Evolutionary conservation across 352 stramenopile species (phyloP), one percentile per base, ranked within the genome.

Genomic region (Pythium aphanidermatum): DNA sequence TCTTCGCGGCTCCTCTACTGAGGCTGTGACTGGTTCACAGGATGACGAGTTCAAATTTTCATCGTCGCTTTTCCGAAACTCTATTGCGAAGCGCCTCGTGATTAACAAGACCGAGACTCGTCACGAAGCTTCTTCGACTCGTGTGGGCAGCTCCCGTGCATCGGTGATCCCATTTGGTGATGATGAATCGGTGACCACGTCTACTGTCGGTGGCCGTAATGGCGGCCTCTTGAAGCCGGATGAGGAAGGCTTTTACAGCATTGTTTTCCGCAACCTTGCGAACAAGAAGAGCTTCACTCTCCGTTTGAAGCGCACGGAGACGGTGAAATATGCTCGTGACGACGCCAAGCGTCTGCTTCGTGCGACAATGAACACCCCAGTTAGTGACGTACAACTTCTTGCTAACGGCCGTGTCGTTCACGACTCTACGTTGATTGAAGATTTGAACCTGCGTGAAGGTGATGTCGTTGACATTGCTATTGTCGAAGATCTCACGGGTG

Each of bases 221-320:
- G 63, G 39, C 21, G 54, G 54, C 8, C 26, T 61, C n/a, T 47
- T 86, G 11, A 72, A 69, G 33, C 42, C 66, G 17, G 70, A 73
- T 31, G 63, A 66, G 11, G 76, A 85, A 24, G 71, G 71, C 25
- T 83, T 74, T 32, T 82, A 70, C 30, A 65, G 60, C 30, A 53
- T 88, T 14, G 57, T 64, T 17, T 88, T 88, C 55, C 70, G 74
- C 21, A 85, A 83, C 9, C 46, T 82, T 19, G 71, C 58, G 5
- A 88, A 79, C 71, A 79, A 79, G 38, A 88, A 83, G 40, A 55
- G 58, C 16, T 86, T 88, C 38, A 83, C 74, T 24, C 39, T 86
- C 33, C 71, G 68, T 19, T 38, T 88, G 19, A 60, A 71, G 23
- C 60, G 59, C 30, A 68, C 52, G 13, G 65, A 80, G 32, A 75